Evolutionary conservation across 2,329 filamentous ascomycete genomes (phyloP).

Genomic region (Camptophora hylomeconis): DNA sequence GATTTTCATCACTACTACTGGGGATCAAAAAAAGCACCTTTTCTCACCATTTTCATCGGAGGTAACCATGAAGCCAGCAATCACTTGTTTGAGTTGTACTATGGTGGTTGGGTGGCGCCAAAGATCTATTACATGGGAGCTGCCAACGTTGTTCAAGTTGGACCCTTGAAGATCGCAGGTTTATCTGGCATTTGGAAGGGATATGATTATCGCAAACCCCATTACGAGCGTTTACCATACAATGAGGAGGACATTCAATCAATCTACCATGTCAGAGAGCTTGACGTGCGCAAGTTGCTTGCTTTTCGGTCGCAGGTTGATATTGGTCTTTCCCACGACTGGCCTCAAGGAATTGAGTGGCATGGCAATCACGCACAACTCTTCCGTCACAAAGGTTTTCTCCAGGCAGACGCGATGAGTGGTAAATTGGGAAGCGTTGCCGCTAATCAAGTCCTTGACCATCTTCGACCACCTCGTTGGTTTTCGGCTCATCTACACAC

Average conservation of each 20-base stretch:
- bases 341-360: conserved; percentile 74
- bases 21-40: conserved; percentile 63
- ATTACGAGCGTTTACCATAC: conserved; percentile 79
- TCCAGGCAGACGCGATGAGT: conserved; percentile 60
- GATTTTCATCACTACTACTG: conserved; percentile 95
- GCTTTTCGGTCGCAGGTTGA: conserved; percentile 80
- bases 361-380: conserved; percentile 57
- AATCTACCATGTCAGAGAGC: conserved; percentile 80
- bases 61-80: conserved; percentile 94
- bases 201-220: conserved; percentile 70
- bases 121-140: conserved; percentile 97
- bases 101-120: conserved; percentile 91
- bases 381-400: conserved; percentile 61
- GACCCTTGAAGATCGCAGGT: conserved; percentile 74
- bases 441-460: conserved; percentile 66
- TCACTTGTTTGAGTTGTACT: conserved; percentile 82
- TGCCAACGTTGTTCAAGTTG: conserved; percentile 74
- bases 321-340: conserved; percentile 86
- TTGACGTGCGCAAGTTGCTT: conserved; percentile 82
- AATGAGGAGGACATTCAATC: conserved; percentile 60
- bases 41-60: conserved; percentile 80
- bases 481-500: conserved; percentile 88
- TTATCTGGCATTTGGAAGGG: conserved; percentile 94
- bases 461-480: conserved; percentile 74
- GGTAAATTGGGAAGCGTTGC: conserved; percentile 70